Evolutionary conservation across 805 yeast genomes (phyloP).

Genomic region (Candida sonorensis): DNA sequence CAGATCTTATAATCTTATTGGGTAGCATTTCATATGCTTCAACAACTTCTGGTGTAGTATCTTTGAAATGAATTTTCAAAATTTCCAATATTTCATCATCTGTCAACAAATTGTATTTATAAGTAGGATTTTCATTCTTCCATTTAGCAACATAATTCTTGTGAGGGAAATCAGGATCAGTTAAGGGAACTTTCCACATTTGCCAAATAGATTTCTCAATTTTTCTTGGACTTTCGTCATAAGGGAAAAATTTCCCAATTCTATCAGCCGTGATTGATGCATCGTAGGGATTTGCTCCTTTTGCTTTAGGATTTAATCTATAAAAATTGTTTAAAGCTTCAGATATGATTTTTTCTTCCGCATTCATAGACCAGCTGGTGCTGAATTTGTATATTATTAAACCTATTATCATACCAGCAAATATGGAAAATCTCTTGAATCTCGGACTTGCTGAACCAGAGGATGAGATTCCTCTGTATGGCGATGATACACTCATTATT

Average conservation of each 20-base stretch:
- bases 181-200: conserved; percentile 29
- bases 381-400: conserved; percentile 20
- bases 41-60: conserved; percentile 43
- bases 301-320: conserved; percentile 25
- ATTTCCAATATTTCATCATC: conserved; percentile 27
- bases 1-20: conserved; percentile 44
- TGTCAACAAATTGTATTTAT: conserved; percentile 24
- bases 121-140: conserved; percentile 29
- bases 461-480: conserved; percentile 20
- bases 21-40: conserved; percentile 49
- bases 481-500: conserved; percentile 15
- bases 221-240: conserved; percentile 26
- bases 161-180: conserved; percentile 30
- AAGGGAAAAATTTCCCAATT: conserved; percentile 25
- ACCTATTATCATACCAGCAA: conserved; percentile 22
- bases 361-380: conserved; percentile 20
- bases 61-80: conserved; percentile 22
- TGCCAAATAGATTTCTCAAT: conserved; percentile 28
- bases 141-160: conserved; percentile 24
- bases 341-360: conserved; percentile 20
- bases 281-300: conserved; percentile 29
- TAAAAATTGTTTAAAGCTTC: conserved; percentile 25
- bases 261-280: conserved; percentile 26
- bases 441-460: conserved; percentile 10
- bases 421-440: conserved; percentile 20